Evolutionary conservation across 176 grass and related monocot genomes (phyloP).

Genomic region (Pontederia crassipes): DNA sequence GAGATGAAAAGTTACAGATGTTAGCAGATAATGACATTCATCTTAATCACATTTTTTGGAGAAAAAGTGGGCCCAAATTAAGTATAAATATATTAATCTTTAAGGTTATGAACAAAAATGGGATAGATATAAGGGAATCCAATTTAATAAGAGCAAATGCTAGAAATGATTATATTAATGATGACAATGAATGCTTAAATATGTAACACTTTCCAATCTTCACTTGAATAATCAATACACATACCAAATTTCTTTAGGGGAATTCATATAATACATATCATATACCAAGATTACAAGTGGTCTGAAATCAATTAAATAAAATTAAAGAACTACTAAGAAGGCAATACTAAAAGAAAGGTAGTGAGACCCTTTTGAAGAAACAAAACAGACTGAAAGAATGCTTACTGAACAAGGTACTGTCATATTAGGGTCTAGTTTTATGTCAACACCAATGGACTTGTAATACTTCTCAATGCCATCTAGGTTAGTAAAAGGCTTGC

Average conservation of each 20-base stretch:
- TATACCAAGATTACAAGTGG: no score
- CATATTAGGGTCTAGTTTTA: slow-evolving; percentile 88
- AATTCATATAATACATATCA: no score
- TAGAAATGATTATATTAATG: background rate
- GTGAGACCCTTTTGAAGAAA: background rate
- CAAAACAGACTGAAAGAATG: slow-evolving; percentile 4
- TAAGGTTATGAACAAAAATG: slow-evolving; percentile 10
- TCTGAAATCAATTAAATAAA: background rate
- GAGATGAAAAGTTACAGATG: no score
- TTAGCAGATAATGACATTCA: no score
- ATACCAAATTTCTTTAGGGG: no score
- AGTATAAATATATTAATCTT: background rate
- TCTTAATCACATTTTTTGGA: no score
- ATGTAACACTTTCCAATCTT: background rate
- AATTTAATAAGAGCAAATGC: background rate
- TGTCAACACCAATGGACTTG: slow-evolving; percentile 64
- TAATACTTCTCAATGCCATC: slow-evolving; percentile 62
- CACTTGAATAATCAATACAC: no score
- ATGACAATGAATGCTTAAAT: slow-evolving; percentile 8
- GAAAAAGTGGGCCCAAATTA: no score
- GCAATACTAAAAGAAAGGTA: background rate
- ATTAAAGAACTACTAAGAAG: background rate
- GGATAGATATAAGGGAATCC: background rate
- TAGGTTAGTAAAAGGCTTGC: slow-evolving; percentile 62
- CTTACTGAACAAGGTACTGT: slow-evolving; percentile 85